These are phyloP conservation scores for Pseudogymnoascus sp. DNA, from an alignment of 2,329 filamentous ascomycete species.

Conservation along the genomic window DNA sequence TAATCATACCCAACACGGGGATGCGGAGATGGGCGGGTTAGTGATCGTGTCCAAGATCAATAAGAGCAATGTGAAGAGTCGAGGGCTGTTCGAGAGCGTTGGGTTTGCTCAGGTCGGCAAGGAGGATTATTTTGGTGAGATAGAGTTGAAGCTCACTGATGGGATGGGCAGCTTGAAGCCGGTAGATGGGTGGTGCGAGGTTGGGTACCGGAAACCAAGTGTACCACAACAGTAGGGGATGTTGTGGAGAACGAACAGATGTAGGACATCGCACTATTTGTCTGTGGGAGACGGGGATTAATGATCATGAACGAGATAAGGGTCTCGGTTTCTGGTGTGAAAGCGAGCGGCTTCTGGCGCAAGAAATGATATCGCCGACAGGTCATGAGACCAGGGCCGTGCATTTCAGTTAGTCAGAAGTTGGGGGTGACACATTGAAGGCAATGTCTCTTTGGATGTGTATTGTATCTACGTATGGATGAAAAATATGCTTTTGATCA, in stretches of 20 bases:
- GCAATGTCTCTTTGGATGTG: background rate
- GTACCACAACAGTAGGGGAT: background rate
- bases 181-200: conserved; percentile 1
- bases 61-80: conserved; percentile 45
- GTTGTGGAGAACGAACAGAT: background rate
- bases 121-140: conserved; percentile 60
- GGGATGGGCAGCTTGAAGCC: background rate
- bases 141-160: conserved; percentile 40
- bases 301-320: background rate
- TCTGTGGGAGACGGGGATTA: background rate
- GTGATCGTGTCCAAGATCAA: conserved; percentile 50
- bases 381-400: background rate
- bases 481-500: background rate
- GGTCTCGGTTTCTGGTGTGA: background rate
- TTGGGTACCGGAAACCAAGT: background rate
- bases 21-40: conserved; percentile 25
- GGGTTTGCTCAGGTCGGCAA: conserved; percentile 44
- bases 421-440: background rate
- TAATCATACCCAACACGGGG: conserved; percentile 31
- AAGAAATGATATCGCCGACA: background rate
- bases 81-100: conserved; percentile 51
- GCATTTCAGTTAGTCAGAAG: background rate
- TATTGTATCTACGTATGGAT: background rate
- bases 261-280: background rate
- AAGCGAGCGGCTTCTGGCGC: background rate